Evolutionary conservation across 2,329 filamentous ascomycete species (phyloP).

Genomic region (Sporothrix globosa): DNA sequence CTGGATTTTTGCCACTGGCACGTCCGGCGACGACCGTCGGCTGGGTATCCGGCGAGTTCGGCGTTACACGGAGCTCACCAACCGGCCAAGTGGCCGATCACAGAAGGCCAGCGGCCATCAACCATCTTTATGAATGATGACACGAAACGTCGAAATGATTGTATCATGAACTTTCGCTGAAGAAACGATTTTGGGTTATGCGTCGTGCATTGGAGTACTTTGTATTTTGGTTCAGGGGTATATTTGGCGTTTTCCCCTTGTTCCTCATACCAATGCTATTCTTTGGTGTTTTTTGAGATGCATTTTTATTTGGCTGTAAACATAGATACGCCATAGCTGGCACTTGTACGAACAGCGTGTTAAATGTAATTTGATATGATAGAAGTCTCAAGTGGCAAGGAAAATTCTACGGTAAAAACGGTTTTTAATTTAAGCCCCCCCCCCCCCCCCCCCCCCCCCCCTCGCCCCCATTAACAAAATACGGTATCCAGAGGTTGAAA

Average conservation of each 20-base stretch:
- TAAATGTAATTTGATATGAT: background rate
- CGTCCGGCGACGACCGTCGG: conserved; percentile 43
- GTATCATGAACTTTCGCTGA: background rate
- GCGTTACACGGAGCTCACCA: conserved; percentile 50
- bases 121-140: conserved; percentile 7
- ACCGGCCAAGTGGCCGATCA: conserved; percentile 33
- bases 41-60: conserved; percentile 52
- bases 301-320: too few species aligned
- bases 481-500: too few species aligned
- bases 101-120: background rate
- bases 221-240: background rate
- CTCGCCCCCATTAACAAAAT: too few species aligned
- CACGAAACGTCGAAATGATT: background rate
- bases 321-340: background rate
- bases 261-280: background rate
- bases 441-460: too few species aligned
- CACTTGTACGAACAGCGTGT: background rate
- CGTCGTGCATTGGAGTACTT: background rate
- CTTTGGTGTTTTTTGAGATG: too few species aligned
- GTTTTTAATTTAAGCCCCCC: too few species aligned
- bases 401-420: too few species aligned
- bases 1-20: conserved; percentile 56
- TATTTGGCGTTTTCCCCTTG: background rate
- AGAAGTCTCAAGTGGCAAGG: background rate
- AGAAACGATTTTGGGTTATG: background rate